Evolutionary conservation across 257 asterid genomes (phyloP).

Genomic region (Lycium ferocissimum): DNA sequence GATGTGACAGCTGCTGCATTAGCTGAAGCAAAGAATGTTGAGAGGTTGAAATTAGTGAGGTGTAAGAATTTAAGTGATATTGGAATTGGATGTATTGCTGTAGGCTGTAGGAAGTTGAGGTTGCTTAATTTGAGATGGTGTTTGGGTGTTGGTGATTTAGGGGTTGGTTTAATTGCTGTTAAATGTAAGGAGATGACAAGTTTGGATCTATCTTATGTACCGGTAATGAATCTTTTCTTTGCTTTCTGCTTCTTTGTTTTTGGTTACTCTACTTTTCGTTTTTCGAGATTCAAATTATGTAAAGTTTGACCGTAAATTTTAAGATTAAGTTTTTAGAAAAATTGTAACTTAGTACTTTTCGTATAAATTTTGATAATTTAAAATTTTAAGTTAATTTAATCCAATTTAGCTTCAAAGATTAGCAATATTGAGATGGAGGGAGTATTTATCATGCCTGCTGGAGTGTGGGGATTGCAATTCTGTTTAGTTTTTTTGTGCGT

Average conservation of each 20-base stretch:
- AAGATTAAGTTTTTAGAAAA: no score
- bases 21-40: constrained; percentile 85
- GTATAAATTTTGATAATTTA: no score
- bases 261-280: no score
- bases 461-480: not conserved
- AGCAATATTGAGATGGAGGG: no score
- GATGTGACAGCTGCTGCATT: constrained; percentile 67
- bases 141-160: constrained; percentile 81
- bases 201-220: constrained; percentile 80
- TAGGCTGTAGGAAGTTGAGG: constrained; percentile 79
- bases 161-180: constrained; percentile 81
- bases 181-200: constrained; percentile 76
- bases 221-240: constrained; percentile 52
- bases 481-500: not conserved
- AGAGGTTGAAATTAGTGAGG: constrained; percentile 69
- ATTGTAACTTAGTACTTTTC: no score
- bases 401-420: no score
- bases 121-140: constrained; percentile 84
- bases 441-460: no score
- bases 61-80: constrained; percentile 79
- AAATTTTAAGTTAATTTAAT: no score
- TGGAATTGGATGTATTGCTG: constrained; percentile 88
- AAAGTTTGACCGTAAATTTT: no score
- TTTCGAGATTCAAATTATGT: no score
- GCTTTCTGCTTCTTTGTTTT: constrained; percentile 2